Percentiles rank a stretch among this genome's conserved stretches.
phyloP scores from a whole-genome alignment of 163 green algal genomes.

The Chlamydomonas reinhardtii region DNA sequence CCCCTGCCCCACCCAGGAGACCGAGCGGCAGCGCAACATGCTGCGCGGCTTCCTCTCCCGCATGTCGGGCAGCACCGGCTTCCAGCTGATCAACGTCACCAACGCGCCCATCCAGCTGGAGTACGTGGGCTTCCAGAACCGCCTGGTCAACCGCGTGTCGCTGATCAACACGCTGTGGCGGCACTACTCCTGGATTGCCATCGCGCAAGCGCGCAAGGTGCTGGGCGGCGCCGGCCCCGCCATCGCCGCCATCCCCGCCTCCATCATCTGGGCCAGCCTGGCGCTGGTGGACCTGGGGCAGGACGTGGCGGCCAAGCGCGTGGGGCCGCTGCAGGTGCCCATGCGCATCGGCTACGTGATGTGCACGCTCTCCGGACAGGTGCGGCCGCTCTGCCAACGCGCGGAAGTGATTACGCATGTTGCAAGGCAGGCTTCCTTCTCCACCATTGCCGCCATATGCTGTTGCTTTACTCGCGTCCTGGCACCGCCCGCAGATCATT shows the following conservation, averaged over 20 bases:
- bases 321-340: constrained; percentile 60
- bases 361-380: constrained; percentile 63
- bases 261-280: constrained; percentile 83
- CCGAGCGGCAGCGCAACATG: constrained; percentile 58
- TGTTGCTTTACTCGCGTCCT: no score
- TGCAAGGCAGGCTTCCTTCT: neutral
- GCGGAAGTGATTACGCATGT: neutral
- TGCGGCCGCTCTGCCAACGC: constrained; percentile 44
- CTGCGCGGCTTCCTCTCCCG: constrained; percentile 61
- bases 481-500: constrained; percentile 51
- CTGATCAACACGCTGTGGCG: constrained; percentile 70
- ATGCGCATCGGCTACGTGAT: constrained; percentile 76
- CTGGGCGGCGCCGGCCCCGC: constrained; percentile 86
- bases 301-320: constrained; percentile 70
- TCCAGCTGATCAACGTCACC: constrained; percentile 90
- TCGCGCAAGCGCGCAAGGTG: constrained; percentile 86
- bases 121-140: constrained; percentile 64
- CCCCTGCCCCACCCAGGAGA: constrained; percentile 5
- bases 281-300: constrained; percentile 72
- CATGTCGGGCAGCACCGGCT: constrained; percentile 71
- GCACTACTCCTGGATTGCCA: constrained; percentile 80
- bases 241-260: constrained; percentile 84
- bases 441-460: no score
- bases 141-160: constrained; percentile 71
- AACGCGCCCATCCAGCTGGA: constrained; percentile 86